These are phyloP conservation scores for Torulaspora franciscae DNA, from an alignment of 805 yeast species.

Conservation along the genomic window DNA sequence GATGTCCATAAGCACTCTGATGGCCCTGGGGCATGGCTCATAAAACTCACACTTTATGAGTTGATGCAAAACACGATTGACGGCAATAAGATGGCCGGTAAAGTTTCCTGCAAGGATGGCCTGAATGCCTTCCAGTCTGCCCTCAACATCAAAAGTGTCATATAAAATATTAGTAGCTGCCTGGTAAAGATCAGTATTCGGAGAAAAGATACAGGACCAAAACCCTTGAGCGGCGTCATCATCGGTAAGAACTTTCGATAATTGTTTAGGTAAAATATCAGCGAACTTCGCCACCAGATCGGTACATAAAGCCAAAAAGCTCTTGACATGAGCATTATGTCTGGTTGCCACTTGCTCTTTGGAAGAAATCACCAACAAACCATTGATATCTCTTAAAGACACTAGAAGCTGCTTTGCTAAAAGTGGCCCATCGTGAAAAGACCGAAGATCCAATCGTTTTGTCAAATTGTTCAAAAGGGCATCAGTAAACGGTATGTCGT, in stretches of 20 bases:
- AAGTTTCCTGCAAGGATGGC: slow-evolving; percentile 46
- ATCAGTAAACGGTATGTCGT: slow-evolving; percentile 31
- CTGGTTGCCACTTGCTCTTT: slow-evolving; percentile 18
- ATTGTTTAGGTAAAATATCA: slow-evolving; percentile 37
- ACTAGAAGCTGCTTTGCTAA: slow-evolving; percentile 30
- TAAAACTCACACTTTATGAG: slow-evolving; percentile 47
- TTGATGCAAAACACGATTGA: slow-evolving; percentile 42
- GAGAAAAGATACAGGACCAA: slow-evolving; percentile 71
- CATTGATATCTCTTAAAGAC: slow-evolving; percentile 33
- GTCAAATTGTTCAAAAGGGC: slow-evolving; percentile 32
- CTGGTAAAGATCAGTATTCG: slow-evolving; percentile 54
- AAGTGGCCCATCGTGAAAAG: slow-evolving; percentile 33
- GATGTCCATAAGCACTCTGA: slow-evolving; percentile 71
- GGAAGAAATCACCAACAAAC: slow-evolving; percentile 27
- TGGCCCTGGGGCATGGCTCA: slow-evolving; percentile 73
- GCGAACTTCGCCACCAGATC: slow-evolving; percentile 38
- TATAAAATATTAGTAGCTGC: slow-evolving; percentile 66
- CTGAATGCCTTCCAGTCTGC: slow-evolving; percentile 70
- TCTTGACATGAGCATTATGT: slow-evolving; percentile 29
- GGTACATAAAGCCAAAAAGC: slow-evolving; percentile 32
- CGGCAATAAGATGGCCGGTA: slow-evolving; percentile 44
- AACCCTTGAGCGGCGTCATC: slow-evolving; percentile 52
- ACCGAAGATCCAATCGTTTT: slow-evolving; percentile 23
- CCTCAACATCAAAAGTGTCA: slow-evolving; percentile 74
- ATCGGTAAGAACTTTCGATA: slow-evolving; percentile 40